Evolutionary conservation across 176 grass and related monocot genomes (phyloP).

Genomic region (Phoenix roebelenii): DNA sequence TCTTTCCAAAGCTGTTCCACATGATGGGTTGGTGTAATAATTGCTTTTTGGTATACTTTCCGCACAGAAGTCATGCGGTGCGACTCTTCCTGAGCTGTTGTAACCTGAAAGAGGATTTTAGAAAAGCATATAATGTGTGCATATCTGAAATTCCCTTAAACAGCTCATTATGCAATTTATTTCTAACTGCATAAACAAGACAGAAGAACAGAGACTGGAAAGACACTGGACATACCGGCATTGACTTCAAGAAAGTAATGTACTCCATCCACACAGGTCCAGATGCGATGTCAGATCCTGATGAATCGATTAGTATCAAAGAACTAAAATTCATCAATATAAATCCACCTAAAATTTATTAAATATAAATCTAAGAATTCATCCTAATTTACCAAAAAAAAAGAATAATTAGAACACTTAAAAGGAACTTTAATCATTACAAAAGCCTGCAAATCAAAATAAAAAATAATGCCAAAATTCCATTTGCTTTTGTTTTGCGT

Average conservation of each 20-base stretch:
- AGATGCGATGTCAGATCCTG: constrained; percentile 83
- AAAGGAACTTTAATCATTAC: constrained; percentile 1
- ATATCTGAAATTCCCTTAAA: too few species aligned
- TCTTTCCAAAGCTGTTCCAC: constrained; percentile 94
- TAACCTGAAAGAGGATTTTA: constrained; percentile 10
- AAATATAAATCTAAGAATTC: too few species aligned
- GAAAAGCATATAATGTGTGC: too few species aligned
- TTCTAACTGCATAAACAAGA: constrained; percentile 2
- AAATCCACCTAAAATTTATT: too few species aligned
- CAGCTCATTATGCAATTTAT: too few species aligned
- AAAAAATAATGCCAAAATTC: too few species aligned
- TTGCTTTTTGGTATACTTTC: constrained; percentile 92
- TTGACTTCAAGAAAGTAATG: constrained; percentile 83
- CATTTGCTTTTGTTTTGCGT: too few species aligned
- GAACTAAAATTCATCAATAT: neutral
- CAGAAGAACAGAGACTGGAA: constrained; percentile 14
- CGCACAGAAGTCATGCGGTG: constrained; percentile 81
- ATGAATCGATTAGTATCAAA: constrained; percentile 12
- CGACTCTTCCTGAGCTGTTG: constrained; percentile 70
- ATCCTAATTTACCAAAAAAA: too few species aligned
- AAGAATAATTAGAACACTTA: neutral
- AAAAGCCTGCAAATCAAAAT: too few species aligned
- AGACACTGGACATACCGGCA: constrained; percentile 50
- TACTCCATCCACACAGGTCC: constrained; percentile 97
- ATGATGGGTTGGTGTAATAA: constrained; percentile 85